Evolutionary conservation across 2,329 filamentous ascomycete genomes (phyloP).

Genomic region (Phaeosphaeriaceae sp.): DNA sequence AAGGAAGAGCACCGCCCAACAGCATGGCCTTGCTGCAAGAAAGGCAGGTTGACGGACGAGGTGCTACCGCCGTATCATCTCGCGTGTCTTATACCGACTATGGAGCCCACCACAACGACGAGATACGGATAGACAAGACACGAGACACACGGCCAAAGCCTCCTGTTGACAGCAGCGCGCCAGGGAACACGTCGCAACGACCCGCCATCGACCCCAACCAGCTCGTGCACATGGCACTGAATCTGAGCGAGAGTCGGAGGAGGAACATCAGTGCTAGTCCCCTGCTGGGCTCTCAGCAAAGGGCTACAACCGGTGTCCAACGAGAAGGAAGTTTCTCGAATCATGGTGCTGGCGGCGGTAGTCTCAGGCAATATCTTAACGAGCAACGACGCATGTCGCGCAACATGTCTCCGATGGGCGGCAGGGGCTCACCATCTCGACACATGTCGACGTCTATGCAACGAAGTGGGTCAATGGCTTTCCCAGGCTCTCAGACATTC

Average conservation of each 20-base stretch:
- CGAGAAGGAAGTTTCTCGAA: conserved; percentile 49
- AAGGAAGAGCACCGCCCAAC: conserved; percentile 13
- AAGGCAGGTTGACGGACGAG: conserved; percentile 15
- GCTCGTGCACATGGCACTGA: conserved; percentile 92
- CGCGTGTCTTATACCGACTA: conserved; percentile 11
- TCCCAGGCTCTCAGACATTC: conserved; percentile 53
- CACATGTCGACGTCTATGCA: conserved; percentile 39
- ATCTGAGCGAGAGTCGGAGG: conserved; percentile 80
- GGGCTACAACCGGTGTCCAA: conserved; percentile 52
- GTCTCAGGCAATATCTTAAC: conserved; percentile 72
- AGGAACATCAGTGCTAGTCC: conserved; percentile 66
- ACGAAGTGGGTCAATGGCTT: conserved; percentile 32
- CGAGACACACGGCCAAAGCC: conserved; percentile 11
- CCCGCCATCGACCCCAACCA: conserved; percentile 81
- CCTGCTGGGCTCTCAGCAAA: conserved; percentile 59
- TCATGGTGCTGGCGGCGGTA: conserved; percentile 61
- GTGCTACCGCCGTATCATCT: conserved; percentile 4
- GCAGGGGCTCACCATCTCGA: conserved; percentile 37
- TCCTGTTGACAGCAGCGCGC: conserved; percentile 11
- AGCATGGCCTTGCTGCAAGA: conserved; percentile 32
- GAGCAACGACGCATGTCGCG: conserved; percentile 71
- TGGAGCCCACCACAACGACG: conserved; percentile 8
- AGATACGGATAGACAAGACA: conserved; percentile 28
- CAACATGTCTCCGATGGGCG: conserved; percentile 65
- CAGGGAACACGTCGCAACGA: conserved; percentile 33